Conservation (phyloP, 1,139 yeast species). For the Tardiomyces blankii region DNA sequence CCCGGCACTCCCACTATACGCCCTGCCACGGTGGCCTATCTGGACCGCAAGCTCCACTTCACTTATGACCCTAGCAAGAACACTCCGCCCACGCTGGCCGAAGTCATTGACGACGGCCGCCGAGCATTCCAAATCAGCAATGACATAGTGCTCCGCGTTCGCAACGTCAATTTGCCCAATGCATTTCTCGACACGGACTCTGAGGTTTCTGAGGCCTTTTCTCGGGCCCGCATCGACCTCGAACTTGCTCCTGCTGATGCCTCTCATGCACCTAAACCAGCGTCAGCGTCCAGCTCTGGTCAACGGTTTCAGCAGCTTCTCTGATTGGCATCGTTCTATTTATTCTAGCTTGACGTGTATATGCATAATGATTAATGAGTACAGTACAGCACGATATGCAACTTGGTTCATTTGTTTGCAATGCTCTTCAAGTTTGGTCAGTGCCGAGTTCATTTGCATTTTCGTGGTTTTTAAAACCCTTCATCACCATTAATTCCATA, state of each 20-base stretch:
- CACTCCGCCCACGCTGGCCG: conserved; percentile 60
- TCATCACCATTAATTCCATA: too few relatives aligned
- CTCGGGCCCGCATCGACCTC: conserved; percentile 9
- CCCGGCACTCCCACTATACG: conserved; percentile 13
- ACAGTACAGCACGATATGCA: too few relatives aligned
- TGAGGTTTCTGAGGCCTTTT: conserved; percentile 25
- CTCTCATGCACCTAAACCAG: background rate
- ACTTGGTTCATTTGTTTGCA: too few relatives aligned
- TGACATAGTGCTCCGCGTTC: conserved; percentile 26
- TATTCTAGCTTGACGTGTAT: background rate
- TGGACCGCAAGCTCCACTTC: conserved; percentile 38
- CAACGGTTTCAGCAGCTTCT: background rate
- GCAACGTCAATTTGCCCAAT: conserved; percentile 12
- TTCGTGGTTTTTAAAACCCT: too few relatives aligned
- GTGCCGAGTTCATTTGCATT: too few relatives aligned
- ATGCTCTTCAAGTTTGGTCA: too few relatives aligned
- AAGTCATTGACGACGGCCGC: conserved; percentile 59
- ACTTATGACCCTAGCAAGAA: conserved; percentile 47
- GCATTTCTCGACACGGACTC: conserved; percentile 17
- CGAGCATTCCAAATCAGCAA: conserved; percentile 47
- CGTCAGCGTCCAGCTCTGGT: background rate
- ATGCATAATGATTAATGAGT: too few relatives aligned
- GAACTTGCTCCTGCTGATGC: conserved; percentile 8
- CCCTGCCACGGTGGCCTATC: conserved; percentile 36
- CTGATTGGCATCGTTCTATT: background rate